A percentile compares a stretch with the other conserved stretches of the same genome.
These are phyloP conservation scores for Fistulina hepatica DNA, from an alignment of 1,284 basidiomycete genomes.

Conservation along the genomic window DNA sequence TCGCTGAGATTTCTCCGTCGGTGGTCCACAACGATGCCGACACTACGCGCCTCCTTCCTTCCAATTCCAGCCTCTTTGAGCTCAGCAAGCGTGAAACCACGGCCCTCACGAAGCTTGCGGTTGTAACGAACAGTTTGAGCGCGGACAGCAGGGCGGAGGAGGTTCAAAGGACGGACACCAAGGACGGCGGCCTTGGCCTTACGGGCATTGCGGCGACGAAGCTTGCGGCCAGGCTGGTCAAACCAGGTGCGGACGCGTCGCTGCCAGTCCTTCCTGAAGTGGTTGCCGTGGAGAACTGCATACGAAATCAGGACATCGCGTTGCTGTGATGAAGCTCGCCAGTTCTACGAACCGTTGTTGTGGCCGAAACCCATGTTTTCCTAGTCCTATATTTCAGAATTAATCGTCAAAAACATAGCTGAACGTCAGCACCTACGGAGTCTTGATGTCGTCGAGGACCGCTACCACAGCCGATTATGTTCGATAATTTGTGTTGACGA, in stretches of 20 bases:
- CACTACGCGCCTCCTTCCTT: conserved; percentile 85
- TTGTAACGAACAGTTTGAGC: conserved; percentile 98
- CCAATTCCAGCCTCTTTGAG: conserved; percentile 95
- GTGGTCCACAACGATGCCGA: conserved; percentile 97
- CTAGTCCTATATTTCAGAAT: conserved; percentile 6
- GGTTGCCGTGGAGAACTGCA: conserved; percentile 81
- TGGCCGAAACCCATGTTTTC: conserved; percentile 67
- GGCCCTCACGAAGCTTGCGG: conserved; percentile 93
- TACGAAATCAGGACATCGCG: conserved; percentile 7
- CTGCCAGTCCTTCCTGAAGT: conserved; percentile 99
- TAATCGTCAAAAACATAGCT: not conserved
- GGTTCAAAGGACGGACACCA: conserved; percentile 85
- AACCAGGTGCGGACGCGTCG: conserved; percentile 95
- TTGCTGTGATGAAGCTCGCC: conserved; percentile 1
- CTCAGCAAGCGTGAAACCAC: conserved; percentile 93
- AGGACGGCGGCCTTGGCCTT: conserved; percentile 86
- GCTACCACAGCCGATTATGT: too few relatives aligned
- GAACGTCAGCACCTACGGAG: conserved; percentile 8
- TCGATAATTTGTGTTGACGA: too few relatives aligned
- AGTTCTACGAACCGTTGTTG: conserved; percentile 58
- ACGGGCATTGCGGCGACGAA: conserved; percentile 89
- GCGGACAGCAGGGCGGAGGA: conserved; percentile 95
- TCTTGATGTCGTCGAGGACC: conserved; percentile 9
- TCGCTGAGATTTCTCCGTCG: conserved; percentile 94
- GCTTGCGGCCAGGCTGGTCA: conserved; percentile 98